These are phyloP conservation scores for Saturnispora kantuleensis DNA, from an alignment of 805 yeast genomes.

Conservation along the genomic window DNA sequence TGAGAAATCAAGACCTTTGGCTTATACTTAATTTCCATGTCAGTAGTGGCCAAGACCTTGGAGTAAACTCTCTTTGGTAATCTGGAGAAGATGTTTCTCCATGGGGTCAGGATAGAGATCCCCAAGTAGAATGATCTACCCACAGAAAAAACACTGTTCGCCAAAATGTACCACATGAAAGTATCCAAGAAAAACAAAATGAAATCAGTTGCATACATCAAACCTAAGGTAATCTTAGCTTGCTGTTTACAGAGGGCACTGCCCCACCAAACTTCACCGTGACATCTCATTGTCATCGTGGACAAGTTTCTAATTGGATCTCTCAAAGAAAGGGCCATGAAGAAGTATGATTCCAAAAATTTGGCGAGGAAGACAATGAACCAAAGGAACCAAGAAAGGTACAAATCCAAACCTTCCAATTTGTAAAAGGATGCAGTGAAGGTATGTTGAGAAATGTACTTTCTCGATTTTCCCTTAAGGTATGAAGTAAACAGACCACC, in stretches of 20 bases:
- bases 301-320: slow-evolving; percentile 92
- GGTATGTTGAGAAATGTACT: slow-evolving; percentile 86
- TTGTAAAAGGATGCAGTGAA: slow-evolving; percentile 87
- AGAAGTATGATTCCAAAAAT: slow-evolving; percentile 83
- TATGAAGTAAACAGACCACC: slow-evolving; percentile 94
- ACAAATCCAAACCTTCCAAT: slow-evolving; percentile 82
- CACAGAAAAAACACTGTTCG: slow-evolving; percentile 90
- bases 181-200: slow-evolving; percentile 97
- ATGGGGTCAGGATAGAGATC: slow-evolving; percentile 96
- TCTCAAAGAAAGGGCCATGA: slow-evolving; percentile 77
- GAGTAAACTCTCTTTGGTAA: slow-evolving; percentile 98
- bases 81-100: slow-evolving; percentile 98
- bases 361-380: slow-evolving; percentile 80
- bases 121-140: slow-evolving; percentile 98
- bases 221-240: slow-evolving; percentile 79
- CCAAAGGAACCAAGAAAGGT: slow-evolving; percentile 95
- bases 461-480: slow-evolving; percentile 77
- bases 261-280: slow-evolving; percentile 90
- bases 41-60: slow-evolving; percentile 94
- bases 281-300: slow-evolving; percentile 82
- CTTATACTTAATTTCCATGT: slow-evolving; percentile 97
- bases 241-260: slow-evolving; percentile 70
- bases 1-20: slow-evolving; percentile 97
- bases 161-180: slow-evolving; percentile 95
- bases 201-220: slow-evolving; percentile 89